A percentile compares a stretch with the other conserved stretches of the same genome.
Conservation (phyloP, 1,284 basidiomycete species). For the Sanguinoderma infundibulare region DNA sequence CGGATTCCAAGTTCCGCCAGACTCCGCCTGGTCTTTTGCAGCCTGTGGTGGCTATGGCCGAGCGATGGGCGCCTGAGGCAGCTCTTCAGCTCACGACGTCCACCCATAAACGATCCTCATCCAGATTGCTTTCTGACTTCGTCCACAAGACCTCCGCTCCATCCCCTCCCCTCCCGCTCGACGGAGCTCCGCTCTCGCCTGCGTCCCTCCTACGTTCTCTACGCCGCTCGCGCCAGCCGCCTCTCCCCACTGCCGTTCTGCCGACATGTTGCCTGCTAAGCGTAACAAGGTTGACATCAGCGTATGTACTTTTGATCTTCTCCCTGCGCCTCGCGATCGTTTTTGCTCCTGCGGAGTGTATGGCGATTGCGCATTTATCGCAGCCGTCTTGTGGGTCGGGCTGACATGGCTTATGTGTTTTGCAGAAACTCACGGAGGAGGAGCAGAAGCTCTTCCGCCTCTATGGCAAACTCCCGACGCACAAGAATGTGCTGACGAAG, state of each 20-base stretch:
- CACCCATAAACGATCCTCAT: constrained; percentile 13
- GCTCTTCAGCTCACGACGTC: constrained; percentile 14
- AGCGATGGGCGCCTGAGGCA: constrained; percentile 1
- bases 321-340: constrained; percentile 3
- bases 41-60: background rate
- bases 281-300: constrained; percentile 92
- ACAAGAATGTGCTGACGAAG: constrained; percentile 92
- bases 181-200: constrained; percentile 17
- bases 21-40: background rate
- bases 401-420: constrained; percentile 5
- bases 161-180: constrained; percentile 18
- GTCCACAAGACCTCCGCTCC: constrained; percentile 21
- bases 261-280: constrained; percentile 78
- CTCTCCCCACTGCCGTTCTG: constrained; percentile 19
- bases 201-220: constrained; percentile 1
- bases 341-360: background rate
- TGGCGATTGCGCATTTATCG: background rate
- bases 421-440: constrained; percentile 84
- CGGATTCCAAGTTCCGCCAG: constrained; percentile 16
- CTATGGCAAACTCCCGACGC: constrained; percentile 93
- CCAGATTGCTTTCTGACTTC: constrained; percentile 12
- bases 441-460: constrained; percentile 94
- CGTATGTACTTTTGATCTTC: constrained; percentile 52
- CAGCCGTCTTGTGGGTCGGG: background rate
- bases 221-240: background rate